A percentile compares a stretch with the other conserved stretches of the same genome.
Conservation (phyloP, 306 rosid genomes). For the Astragalus membranaceus region DNA sequence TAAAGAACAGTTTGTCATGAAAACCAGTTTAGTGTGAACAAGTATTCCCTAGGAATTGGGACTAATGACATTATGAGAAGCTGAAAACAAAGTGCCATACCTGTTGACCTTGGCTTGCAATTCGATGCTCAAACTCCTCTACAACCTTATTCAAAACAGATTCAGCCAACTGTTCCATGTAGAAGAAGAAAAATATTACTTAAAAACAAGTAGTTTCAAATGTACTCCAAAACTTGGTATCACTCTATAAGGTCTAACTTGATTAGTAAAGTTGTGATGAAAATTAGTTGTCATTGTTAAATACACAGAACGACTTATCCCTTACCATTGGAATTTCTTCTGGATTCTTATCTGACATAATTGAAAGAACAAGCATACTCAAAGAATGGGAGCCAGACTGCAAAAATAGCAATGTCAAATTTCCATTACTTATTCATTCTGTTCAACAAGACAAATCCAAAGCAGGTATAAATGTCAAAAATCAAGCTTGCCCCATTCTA, state of each 20-base stretch:
- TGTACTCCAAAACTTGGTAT: neutral
- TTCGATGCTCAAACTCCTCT: slow-evolving; percentile 79
- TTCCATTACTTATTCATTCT: too few species aligned
- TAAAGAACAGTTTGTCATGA: too few species aligned
- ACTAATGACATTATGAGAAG: neutral
- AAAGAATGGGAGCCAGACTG: too few species aligned
- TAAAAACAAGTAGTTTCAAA: neutral
- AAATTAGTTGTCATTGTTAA: too few species aligned
- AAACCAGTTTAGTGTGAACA: neutral
- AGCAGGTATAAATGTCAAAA: too few species aligned
- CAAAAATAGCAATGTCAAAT: too few species aligned
- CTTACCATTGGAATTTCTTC: too few species aligned
- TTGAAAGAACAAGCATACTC: too few species aligned
- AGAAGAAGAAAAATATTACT: slow-evolving; percentile 23
- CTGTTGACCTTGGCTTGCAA: slow-evolving; percentile 57
- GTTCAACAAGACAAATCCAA: too few species aligned
- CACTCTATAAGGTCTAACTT: neutral
- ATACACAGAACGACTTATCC: too few species aligned
- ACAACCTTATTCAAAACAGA: slow-evolving; percentile 78
- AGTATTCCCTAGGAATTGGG: neutral
- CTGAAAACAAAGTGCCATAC: slow-evolving; percentile 28
- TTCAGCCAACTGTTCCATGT: slow-evolving; percentile 74
- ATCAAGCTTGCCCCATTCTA: too few species aligned
- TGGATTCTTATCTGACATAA: too few species aligned
- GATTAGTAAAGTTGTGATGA: neutral